Conservation (phyloP, 768 basidiomycete genomes). For the Kwoniella newhampshirensis region DNA sequence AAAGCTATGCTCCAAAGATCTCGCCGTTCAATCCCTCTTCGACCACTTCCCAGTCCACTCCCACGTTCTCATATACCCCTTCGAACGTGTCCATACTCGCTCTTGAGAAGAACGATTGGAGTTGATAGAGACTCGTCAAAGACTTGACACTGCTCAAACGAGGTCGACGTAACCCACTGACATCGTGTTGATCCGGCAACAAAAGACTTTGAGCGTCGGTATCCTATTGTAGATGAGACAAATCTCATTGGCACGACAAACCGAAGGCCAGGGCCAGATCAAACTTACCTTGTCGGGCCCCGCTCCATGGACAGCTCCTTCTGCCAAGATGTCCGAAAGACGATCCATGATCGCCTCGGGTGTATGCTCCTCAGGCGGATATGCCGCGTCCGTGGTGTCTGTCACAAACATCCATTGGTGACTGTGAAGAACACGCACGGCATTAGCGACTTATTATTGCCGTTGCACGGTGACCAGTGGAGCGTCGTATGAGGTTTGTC, state of each 20-base stretch:
- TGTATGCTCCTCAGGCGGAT: conserved; percentile 68
- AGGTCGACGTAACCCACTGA: conserved; percentile 64
- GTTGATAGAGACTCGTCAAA: conserved; percentile 78
- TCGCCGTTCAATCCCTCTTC: conserved; percentile 78
- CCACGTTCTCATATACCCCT: conserved; percentile 71
- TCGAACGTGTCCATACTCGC: conserved; percentile 88
- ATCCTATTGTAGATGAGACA: no score
- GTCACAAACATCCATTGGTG: conserved; percentile 99
- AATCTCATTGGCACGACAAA: not conserved
- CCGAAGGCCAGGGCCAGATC: not conserved
- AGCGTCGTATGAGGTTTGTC: no score
- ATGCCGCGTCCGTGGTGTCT: conserved; percentile 92
- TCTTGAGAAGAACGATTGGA: conserved; percentile 85
- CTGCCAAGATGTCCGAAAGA: conserved; percentile 76
- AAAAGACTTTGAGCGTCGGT: no score
- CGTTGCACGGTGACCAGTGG: conserved; percentile 19
- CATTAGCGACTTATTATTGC: not conserved
- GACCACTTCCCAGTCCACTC: conserved; percentile 83
- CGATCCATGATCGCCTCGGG: conserved; percentile 90
- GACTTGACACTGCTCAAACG: conserved; percentile 67
- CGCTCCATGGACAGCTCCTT: conserved; percentile 4
- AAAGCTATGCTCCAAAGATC: conserved; percentile 69
- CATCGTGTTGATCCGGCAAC: not conserved
- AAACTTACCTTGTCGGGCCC: not conserved
- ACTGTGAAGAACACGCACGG: conserved; percentile 38